phyloP scores from a whole-genome alignment of 106 monocot genomes.

The Dendrobium chrysotoxum region DNA sequence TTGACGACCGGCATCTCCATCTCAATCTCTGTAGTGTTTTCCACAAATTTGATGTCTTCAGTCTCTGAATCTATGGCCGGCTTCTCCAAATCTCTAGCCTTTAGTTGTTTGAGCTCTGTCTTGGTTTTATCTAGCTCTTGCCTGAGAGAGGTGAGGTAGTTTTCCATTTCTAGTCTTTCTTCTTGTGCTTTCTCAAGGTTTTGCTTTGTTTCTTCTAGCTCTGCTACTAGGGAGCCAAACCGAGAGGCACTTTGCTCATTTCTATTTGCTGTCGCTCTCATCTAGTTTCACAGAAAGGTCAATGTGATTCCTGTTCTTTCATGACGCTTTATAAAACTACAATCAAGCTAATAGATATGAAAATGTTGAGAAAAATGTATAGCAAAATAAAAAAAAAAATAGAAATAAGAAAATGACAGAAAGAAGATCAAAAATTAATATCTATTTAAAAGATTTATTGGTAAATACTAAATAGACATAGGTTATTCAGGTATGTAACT shows the following conservation, averaged over 20 bases:
- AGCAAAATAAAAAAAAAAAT: too few species aligned
- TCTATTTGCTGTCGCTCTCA: slow-evolving; percentile 9
- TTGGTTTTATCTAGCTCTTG: slow-evolving; percentile 61
- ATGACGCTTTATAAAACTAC: too few species aligned
- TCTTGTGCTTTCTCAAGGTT: slow-evolving; percentile 44
- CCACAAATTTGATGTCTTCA: slow-evolving; percentile 41
- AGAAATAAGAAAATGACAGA: too few species aligned
- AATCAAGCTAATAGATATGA: too few species aligned
- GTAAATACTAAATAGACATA: too few species aligned
- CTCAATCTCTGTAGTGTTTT: slow-evolving; percentile 12
- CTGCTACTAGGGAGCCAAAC: slow-evolving; percentile 10
- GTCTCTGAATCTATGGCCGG: slow-evolving; percentile 15
- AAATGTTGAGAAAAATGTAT: too few species aligned
- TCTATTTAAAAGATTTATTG: too few species aligned
- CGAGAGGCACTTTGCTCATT: background rate
- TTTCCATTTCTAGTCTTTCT: slow-evolving; percentile 41
- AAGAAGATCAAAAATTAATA: too few species aligned
- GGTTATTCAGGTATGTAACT: too few species aligned
- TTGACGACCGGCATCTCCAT: background rate
- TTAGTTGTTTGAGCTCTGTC: slow-evolving; percentile 39
- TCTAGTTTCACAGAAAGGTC: slow-evolving; percentile 7
- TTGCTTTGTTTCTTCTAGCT: slow-evolving; percentile 57
- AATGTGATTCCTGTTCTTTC: too few species aligned
- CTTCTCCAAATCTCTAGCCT: slow-evolving; percentile 16
- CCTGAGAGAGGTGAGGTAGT: slow-evolving; percentile 31